phyloP scores from a whole-genome alignment of 768 basidiomycete species.

The Phlebiopsis gigantea region DNA sequence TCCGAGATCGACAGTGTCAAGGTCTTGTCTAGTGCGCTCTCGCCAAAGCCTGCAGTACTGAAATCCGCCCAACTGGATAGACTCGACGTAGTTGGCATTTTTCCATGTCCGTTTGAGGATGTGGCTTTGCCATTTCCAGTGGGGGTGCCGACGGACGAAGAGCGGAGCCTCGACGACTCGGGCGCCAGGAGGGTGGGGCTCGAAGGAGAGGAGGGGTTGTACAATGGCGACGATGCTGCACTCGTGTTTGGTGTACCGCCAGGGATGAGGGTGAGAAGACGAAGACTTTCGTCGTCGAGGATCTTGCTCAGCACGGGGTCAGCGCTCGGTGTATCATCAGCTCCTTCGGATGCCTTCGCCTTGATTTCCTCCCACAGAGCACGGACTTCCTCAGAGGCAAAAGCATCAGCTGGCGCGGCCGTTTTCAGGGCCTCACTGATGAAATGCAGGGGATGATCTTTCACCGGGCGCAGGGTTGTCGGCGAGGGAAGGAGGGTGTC shows the following conservation, averaged over 20 bases:
- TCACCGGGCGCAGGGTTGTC: slow-evolving; percentile 26
- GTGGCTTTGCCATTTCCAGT: slow-evolving; percentile 15
- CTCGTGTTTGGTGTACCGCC: slow-evolving; percentile 24
- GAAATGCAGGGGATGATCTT: slow-evolving; percentile 51
- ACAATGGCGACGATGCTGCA: slow-evolving; percentile 22
- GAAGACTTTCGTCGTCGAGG: slow-evolving; percentile 66
- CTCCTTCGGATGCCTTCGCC: slow-evolving; percentile 20
- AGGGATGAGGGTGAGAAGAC: slow-evolving; percentile 45
- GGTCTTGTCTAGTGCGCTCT: slow-evolving; percentile 34
- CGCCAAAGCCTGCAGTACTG: slow-evolving; percentile 55
- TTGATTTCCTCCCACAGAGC: slow-evolving; percentile 55
- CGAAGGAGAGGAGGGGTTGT: slow-evolving; percentile 26
- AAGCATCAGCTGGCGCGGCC: slow-evolving; percentile 27
- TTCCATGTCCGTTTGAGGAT: background rate
- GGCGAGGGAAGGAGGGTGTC: slow-evolving; percentile 44
- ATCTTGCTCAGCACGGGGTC: slow-evolving; percentile 41
- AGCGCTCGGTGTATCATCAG: slow-evolving; percentile 29
- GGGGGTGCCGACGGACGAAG: slow-evolving; percentile 22
- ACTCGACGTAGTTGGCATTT: background rate
- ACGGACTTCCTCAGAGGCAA: slow-evolving; percentile 24
- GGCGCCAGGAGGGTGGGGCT: slow-evolving; percentile 8
- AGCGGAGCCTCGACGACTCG: slow-evolving; percentile 29
- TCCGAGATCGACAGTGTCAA: slow-evolving; percentile 57
- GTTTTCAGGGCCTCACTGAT: slow-evolving; percentile 58
- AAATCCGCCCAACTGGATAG: slow-evolving; percentile 56